Conservation (phyloP, 805 yeast genomes). For the Teunomyces barrocoloradensis region DNA sequence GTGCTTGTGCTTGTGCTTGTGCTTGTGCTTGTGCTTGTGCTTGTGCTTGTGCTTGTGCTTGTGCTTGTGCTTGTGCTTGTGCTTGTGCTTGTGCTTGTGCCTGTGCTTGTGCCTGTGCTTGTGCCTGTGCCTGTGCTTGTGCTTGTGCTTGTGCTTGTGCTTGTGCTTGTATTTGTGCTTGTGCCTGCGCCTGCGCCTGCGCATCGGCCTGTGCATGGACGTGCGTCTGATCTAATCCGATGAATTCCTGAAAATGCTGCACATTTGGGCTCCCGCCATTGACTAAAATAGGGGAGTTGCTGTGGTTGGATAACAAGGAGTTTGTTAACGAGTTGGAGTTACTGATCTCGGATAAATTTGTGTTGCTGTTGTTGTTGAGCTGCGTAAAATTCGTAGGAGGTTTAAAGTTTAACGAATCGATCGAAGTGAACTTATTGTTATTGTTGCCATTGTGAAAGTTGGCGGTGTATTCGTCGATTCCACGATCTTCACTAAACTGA, state of each 20-base stretch:
- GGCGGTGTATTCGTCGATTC: slow-evolving; percentile 11
- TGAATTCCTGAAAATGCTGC: slow-evolving; percentile 4
- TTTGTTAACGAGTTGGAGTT: slow-evolving; percentile 22
- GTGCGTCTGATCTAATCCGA: slow-evolving; percentile 10
- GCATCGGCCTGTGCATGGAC: slow-evolving; percentile 10
- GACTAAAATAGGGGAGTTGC: slow-evolving; percentile 9
- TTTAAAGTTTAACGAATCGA: slow-evolving; percentile 37
- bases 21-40: slow-evolving; percentile 11
- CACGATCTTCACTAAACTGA: slow-evolving; percentile 11
- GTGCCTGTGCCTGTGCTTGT: slow-evolving; percentile 2
- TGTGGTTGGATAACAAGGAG: slow-evolving; percentile 17
- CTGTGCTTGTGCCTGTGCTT: slow-evolving; percentile 10
- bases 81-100: slow-evolving; percentile 11
- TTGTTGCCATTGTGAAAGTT: slow-evolving; percentile 6
- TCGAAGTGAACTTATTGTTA: slow-evolving; percentile 31
- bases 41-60: slow-evolving; percentile 12
- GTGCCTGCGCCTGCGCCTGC: slow-evolving; percentile 12
- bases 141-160: slow-evolving; percentile 5
- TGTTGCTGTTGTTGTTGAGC: slow-evolving; percentile 37
- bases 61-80: slow-evolving; percentile 11
- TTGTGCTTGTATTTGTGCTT: slow-evolving; percentile 10
- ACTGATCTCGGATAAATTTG: slow-evolving; percentile 38
- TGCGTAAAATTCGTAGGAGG: slow-evolving; percentile 44
- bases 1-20: slow-evolving; percentile 12
- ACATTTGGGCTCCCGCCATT: slow-evolving; percentile 4